Conservation (phyloP, 164 flowering plant species). For the Piper longum region DNA sequence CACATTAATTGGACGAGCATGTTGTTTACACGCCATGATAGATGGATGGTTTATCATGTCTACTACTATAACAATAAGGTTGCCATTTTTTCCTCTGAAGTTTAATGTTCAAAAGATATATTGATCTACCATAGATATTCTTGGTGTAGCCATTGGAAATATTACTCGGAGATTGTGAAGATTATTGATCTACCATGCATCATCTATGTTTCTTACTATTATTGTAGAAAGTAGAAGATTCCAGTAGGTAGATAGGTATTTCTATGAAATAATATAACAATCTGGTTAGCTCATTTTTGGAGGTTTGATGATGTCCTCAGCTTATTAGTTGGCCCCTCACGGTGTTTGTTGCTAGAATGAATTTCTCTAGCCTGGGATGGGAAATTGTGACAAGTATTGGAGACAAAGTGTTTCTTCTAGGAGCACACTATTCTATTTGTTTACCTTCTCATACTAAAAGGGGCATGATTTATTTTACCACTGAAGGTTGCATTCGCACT, state of each 20-base stretch:
- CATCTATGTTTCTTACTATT: too few species aligned
- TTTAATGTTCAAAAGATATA: too few species aligned
- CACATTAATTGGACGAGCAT: conserved; percentile 11
- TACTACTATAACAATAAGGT: neutral
- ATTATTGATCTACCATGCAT: neutral
- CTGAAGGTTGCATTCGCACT: neutral
- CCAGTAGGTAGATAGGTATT: neutral
- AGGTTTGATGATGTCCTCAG: too few species aligned
- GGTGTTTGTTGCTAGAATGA: neutral
- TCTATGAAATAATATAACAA: too few species aligned
- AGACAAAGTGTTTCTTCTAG: neutral
- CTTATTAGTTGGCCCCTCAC: too few species aligned
- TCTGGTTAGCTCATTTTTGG: too few species aligned
- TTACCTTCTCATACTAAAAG: neutral
- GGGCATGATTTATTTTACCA: neutral
- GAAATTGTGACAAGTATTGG: neutral
- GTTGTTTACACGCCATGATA: conserved; percentile 28
- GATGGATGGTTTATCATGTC: conserved; percentile 30
- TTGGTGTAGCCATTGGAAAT: too few species aligned
- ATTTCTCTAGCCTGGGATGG: neutral
- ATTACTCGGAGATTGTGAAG: neutral
- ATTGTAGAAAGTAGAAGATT: neutral
- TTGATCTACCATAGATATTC: too few species aligned
- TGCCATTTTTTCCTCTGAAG: too few species aligned
- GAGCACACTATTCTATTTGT: neutral